phyloP scores from a whole-genome alignment of 345 rosid species.

The Rhodamnia argentea region DNA sequence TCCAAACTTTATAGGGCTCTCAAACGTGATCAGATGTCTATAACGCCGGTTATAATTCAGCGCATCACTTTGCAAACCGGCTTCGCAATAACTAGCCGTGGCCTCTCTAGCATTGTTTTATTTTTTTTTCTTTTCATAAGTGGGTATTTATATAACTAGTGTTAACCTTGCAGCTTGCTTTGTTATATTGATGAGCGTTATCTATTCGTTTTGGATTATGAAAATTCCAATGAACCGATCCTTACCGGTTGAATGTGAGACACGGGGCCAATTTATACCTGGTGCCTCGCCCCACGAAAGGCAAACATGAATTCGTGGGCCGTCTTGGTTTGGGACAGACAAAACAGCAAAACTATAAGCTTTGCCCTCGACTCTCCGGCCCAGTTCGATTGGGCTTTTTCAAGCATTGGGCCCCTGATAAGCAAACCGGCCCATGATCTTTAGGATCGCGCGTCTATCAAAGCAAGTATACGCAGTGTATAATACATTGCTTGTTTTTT shows the following conservation, averaged over 20 bases:
- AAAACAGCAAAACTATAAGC: not conserved
- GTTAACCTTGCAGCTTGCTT: not conserved
- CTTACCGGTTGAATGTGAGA: not conserved
- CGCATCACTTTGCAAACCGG: not conserved
- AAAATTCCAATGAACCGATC: not conserved
- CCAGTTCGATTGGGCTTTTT: not conserved
- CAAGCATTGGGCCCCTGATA: not conserved
- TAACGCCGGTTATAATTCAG: accelerated
- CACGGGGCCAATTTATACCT: not conserved
- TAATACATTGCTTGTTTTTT: not conserved
- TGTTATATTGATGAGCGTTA: not conserved
- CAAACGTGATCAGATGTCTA: not conserved
- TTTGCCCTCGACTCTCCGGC: not conserved
- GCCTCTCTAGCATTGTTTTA: not conserved
- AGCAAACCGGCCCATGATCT: not conserved
- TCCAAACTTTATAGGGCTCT: not conserved
- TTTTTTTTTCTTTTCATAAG: not conserved
- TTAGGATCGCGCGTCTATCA: not conserved
- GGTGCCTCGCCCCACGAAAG: not conserved
- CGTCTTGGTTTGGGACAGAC: not conserved
- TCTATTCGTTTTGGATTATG: not conserved
- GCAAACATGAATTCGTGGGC: not conserved
- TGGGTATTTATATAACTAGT: not conserved
- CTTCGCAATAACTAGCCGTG: accelerated
- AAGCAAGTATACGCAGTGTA: not conserved